These are phyloP conservation scores for Saprolegnia diclina DNA, from an alignment of 352 stramenopile genomes.

Conservation along the genomic window DNA sequence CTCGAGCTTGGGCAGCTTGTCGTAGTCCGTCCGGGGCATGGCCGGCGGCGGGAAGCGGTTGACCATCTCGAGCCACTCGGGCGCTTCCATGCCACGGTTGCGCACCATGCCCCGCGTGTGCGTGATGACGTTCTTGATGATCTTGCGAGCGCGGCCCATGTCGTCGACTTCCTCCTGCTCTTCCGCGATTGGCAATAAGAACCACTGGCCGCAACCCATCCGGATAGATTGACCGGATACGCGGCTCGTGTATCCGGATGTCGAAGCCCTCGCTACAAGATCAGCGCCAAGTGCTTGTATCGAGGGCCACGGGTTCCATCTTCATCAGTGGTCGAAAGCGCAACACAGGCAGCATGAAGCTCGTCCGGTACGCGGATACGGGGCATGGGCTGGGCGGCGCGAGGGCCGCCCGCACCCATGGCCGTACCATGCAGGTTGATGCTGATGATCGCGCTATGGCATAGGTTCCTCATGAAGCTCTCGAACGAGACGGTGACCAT, in stretches of 20 bases:
- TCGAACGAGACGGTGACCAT: slow-evolving; percentile 99
- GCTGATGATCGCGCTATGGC: not conserved
- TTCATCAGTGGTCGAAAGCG: slow-evolving; percentile 23
- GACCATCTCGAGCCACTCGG: slow-evolving; percentile 64
- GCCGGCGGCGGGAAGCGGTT: slow-evolving; percentile 71
- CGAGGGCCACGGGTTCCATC: slow-evolving; percentile 9
- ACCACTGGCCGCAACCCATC: slow-evolving; percentile 10
- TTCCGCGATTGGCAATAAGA: not conserved
- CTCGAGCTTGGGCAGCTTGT: slow-evolving; percentile 68
- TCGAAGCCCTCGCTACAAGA: slow-evolving; percentile 13
- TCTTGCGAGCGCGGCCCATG: slow-evolving; percentile 77
- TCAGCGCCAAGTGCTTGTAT: not conserved
- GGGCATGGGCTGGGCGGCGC: not conserved
- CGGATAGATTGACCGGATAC: not conserved
- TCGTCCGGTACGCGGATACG: slow-evolving; percentile 33
- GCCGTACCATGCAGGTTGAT: not conserved
- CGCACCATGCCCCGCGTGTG: slow-evolving; percentile 70
- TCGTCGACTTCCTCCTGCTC: slow-evolving; percentile 21
- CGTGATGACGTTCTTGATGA: slow-evolving; percentile 69
- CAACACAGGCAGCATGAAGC: slow-evolving; percentile 32
- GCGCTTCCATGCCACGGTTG: slow-evolving; percentile 70
- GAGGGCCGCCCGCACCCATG: not conserved
- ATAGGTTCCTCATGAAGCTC: slow-evolving; percentile 97
- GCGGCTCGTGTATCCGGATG: slow-evolving; percentile 15
- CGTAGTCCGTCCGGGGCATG: slow-evolving; percentile 63